Evolutionary conservation across 164 flowering plant genomes (phyloP).

Genomic region (Annona squamosa): DNA sequence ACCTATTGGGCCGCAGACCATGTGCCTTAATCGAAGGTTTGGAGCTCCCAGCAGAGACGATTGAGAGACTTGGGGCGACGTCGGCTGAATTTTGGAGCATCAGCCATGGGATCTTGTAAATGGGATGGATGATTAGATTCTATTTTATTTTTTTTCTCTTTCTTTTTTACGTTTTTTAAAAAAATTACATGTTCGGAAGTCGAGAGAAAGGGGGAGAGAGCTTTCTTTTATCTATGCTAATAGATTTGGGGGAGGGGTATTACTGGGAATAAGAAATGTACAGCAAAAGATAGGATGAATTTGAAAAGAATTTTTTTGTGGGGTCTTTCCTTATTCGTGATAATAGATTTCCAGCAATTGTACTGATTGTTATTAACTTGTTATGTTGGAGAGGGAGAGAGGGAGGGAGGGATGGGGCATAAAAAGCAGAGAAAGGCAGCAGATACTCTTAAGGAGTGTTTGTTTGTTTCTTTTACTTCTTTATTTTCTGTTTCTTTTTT

Average conservation of each 20-base stretch:
- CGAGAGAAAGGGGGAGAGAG: background rate
- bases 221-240: background rate
- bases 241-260: conserved; percentile 1
- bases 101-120: conserved; percentile 5
- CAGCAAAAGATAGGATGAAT: conserved; percentile 8
- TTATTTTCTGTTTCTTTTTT: conserved; percentile 4
- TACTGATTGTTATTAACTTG: background rate
- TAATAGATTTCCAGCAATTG: background rate
- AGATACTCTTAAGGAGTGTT: conserved; percentile 1
- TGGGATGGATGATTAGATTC: conserved; percentile 1
- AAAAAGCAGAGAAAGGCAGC: conserved; percentile 13
- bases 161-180: background rate
- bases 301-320: conserved; percentile 7
- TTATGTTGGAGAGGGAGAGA: background rate
- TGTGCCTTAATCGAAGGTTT: background rate
- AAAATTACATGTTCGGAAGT: background rate
- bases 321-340: background rate
- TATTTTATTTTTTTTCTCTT: conserved; percentile 3
- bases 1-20: background rate
- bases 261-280: conserved; percentile 13
- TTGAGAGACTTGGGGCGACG: background rate
- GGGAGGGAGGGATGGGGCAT: background rate
- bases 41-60: background rate
- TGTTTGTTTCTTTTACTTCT: background rate
- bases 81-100: conserved; percentile 11